Evolutionary conservation across 352 stramenopile genomes (phyloP), one percentile per base, ranked within the genome.

Genomic region (Pythium aristosporum): DNA sequence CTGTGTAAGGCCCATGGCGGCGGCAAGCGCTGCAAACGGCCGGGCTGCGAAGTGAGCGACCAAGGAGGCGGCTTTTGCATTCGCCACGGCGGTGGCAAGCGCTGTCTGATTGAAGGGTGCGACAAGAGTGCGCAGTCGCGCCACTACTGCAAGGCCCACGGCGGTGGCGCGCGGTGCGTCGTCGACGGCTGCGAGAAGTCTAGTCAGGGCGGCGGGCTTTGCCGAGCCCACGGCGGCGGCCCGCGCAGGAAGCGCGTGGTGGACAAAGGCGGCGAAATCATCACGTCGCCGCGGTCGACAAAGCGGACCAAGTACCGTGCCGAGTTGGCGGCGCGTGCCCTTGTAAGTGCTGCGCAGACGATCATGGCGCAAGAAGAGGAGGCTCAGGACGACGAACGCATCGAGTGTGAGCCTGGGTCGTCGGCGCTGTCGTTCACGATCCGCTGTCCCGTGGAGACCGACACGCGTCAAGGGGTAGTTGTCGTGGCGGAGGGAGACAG

Each of bases 51-150:
- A 11, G 49, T 70, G 13, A 70, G 63, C 39, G 63, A 70, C 57
- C 63, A 70, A 32, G 63, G 63, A 3, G 83, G 82, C 8, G 85
- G 85, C 0, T 88, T 91, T 32, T 94, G 85, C 67, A 91, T 91
- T 66, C 89, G 81, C 41, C 85, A 92, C 56, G 85, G 85, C 4
- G 85, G 81, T n/a, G 85, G 82, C 23, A 92, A 94, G 67, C 85
- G 85, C 16, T 94, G 85, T 46, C 42, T 48, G 18, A 39, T 70
- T 13, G 57, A 70, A 3, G 73, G 73, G n/a, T 87, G 78, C 56
- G 57, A 53, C 42, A 85, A 87, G 66, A 76, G 73, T 36, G 78
- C 78, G 51, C 78, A 85, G 57, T 82, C 78, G n/a, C 72, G 78
- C 18, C 63, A 70, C 18, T 79, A 82, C 57, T 87, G 78, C 67